Base-by-base conservation (phyloP, 1,284 basidiomycete species). In the Pseudozyma tsukubaensis region DNA sequence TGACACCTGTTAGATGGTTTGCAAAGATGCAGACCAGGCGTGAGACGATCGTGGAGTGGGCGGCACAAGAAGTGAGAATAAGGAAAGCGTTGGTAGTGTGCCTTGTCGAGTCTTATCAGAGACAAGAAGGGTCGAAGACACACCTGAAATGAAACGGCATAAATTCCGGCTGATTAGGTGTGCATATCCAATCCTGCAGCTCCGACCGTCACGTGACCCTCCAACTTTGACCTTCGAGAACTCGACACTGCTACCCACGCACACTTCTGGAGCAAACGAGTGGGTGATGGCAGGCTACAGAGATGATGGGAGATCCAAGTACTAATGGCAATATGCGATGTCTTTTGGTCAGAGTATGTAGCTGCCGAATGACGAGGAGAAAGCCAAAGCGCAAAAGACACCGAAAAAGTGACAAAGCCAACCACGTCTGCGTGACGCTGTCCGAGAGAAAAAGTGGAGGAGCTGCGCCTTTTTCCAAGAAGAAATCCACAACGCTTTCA, bases 121-220 rank as follows among this genome's bases (percentile, higher is more conserved):
- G 19, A 21, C 32, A 29, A 11, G 40, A 51, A 21, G 29, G 12
- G 9, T 42, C 36, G 24, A 8, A 12, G 12, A 49, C 11, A 40
- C n/a, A 29, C 24, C 24, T 3, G 24, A 51, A 37, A 48, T 40
- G 49, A 51, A 57, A 39, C 40, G 45, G 60, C 60, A 52, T 56
- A n/a, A 58, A 68, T 40, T 49, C 32, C 21, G 24, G 19, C 44
- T 19, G 50, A 53, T 67, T 57, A 66, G 45, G 29, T 57, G 50
- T 68, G 64, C 65, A 69, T 51, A 29, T 29, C 24, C 24, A 39
- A 36, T 21, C 16, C 51, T 59, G 56, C 56, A 52, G 55, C 59
- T 59, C 18, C 14, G 29, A 37, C 24, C 43, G 57, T 69, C 67
- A 69, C 67, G 67, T 69, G 67, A 69, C 18, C 32, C 12, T 1